Evolutionary conservation across 2,329 filamentous ascomycete genomes (phyloP), one percentile per base, ranked within the genome.

Genomic region (Talaromyces sp.): DNA sequence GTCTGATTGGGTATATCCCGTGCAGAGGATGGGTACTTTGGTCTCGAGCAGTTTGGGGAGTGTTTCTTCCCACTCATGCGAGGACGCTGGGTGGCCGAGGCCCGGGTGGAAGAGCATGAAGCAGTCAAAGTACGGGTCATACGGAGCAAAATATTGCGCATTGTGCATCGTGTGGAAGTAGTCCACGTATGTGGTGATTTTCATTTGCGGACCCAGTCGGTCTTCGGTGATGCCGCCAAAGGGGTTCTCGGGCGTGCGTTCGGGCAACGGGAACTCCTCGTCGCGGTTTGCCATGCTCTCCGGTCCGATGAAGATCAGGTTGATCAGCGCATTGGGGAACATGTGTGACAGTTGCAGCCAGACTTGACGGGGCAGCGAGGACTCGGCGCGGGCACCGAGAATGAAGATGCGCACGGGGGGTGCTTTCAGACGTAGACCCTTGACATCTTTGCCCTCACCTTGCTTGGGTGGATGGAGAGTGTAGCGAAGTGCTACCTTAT

Each of bases 71-170:
- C 96, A 99, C 76, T 99, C 95, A 70, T 96, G 91, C 58, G 90
- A 91, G 71, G 89, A 94, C 14, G 93, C 92, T 0, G 96, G 93
- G 75, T 99, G 95, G 12, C 95, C 96, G 18, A 99, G 84, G 8
- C 96, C 96, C 0, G 96, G 96, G 72, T 99, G 96, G 83, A 98
- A 99, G 57, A 97, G 85, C 70, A 99, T 88, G 73, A 99, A 96
- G 76, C 91, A 95, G 81, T 99, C 95, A 75, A 99, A 96, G 79
- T 99, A 99, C 0, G 95, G 95, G 73, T 99, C 95, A 73, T 96
- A 97, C 0, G 96, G 95, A 62, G 90, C 87, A 79, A 98, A 99
- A 73, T 93, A 85, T 55, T 92, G 89, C 0, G 94, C 90, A 73
- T 92, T 87, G 79, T 99, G 94, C 68, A 99, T 86, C 2, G 91